Evolutionary conservation across 2,329 filamentous ascomycete species (phyloP).

Genomic region (Hypomyces rosellus): DNA sequence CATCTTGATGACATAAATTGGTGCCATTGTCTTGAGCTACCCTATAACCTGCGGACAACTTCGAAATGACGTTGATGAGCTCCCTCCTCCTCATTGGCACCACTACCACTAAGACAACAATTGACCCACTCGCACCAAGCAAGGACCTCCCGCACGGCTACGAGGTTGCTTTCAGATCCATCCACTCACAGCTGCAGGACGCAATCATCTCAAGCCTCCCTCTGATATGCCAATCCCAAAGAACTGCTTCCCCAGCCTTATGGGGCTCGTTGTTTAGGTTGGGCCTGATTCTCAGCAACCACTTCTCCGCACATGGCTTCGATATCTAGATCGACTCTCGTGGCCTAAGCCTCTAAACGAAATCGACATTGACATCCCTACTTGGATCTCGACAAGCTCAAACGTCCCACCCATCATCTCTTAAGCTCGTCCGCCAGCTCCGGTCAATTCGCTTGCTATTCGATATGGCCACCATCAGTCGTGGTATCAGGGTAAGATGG

Average conservation of each 20-base stretch:
- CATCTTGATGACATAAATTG: too few species aligned
- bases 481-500: slow-evolving; percentile 6
- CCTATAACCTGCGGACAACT: too few species aligned
- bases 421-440: background rate
- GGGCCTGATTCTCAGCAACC: too few species aligned
- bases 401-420: background rate
- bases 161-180: background rate
- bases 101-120: too few species aligned
- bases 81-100: background rate
- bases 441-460: background rate
- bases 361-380: background rate
- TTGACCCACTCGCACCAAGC: too few species aligned
- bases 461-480: slow-evolving; percentile 3
- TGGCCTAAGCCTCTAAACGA: slow-evolving; percentile 1
- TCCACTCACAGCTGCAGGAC: slow-evolving; percentile 1
- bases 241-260: background rate
- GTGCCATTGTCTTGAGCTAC: background rate
- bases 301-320: background rate
- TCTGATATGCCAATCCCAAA: slow-evolving; percentile 4
- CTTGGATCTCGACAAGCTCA: background rate
- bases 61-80: background rate
- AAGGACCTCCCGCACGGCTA: background rate
- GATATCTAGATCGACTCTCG: background rate
- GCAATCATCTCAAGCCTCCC: slow-evolving; percentile 2
- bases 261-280: slow-evolving; percentile 1